A percentile compares a stretch with the other conserved stretches of the same genome.
Conservation (phyloP, 1,139 yeast species). For the Neolecta irregularis region DNA sequence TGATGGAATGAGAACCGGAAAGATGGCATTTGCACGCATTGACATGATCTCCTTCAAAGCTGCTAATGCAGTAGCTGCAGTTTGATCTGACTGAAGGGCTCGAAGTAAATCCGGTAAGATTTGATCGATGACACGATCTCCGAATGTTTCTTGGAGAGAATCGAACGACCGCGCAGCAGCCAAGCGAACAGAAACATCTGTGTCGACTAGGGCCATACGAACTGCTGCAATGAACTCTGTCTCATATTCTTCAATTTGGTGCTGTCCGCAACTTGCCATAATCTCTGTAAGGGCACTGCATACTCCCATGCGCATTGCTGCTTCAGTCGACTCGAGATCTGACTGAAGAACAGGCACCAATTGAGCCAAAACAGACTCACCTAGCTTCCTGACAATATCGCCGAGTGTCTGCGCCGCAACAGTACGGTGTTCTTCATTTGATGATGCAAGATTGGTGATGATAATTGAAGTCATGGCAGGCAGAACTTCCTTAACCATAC, state of each 20-base stretch:
- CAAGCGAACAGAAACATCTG: slow-evolving; percentile 58
- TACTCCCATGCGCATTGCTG: slow-evolving; percentile 86
- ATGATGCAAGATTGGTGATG: slow-evolving; percentile 66
- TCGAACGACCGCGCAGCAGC: slow-evolving; percentile 91
- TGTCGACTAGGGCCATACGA: slow-evolving; percentile 64
- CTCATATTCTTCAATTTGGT: slow-evolving; percentile 50
- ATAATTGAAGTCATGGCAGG: slow-evolving; percentile 70
- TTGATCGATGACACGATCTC: slow-evolving; percentile 75
- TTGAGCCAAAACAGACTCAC: slow-evolving; percentile 72
- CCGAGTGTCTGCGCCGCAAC: slow-evolving; percentile 93
- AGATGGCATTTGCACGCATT: slow-evolving; percentile 72
- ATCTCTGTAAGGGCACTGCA: slow-evolving; percentile 86
- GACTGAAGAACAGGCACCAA: slow-evolving; percentile 71
- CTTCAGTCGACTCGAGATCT: slow-evolving; percentile 45
- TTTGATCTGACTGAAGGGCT: slow-evolving; percentile 46
- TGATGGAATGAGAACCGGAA: slow-evolving; percentile 86
- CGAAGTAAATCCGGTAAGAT: slow-evolving; percentile 70
- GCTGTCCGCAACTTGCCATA: slow-evolving; percentile 54
- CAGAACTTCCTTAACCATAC: slow-evolving; percentile 83
- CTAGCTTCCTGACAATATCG: slow-evolving; percentile 88
- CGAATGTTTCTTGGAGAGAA: slow-evolving; percentile 63
- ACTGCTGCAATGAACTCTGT: slow-evolving; percentile 57
- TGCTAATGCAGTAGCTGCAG: slow-evolving; percentile 59
- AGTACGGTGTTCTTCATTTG: slow-evolving; percentile 61
- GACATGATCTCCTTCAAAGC: slow-evolving; percentile 91